Percentiles rank a stretch among this genome's conserved stretches.
phyloP scores from a whole-genome alignment of 257 asterid species.

The Solanum commersonii region DNA sequence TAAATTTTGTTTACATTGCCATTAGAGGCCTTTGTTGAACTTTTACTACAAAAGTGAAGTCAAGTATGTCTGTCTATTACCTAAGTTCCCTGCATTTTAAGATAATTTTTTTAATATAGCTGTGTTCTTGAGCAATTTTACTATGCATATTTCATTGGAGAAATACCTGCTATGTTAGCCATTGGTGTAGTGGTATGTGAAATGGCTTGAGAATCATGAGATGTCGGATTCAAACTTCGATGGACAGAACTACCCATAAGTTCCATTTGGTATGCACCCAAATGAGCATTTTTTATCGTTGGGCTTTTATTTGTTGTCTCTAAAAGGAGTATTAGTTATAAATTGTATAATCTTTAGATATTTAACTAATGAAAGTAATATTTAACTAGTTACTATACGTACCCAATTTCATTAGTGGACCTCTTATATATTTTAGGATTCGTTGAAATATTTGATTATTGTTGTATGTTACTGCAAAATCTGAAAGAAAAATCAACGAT shows the following conservation, averaged over 20 bases:
- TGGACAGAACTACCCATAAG: background rate
- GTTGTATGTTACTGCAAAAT: background rate
- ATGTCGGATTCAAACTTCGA: background rate
- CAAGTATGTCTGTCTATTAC: background rate
- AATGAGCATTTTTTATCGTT: background rate
- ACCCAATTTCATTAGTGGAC: too few species aligned
- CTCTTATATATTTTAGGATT: background rate
- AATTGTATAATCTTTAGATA: too few species aligned
- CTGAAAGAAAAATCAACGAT: background rate
- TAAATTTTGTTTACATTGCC: background rate
- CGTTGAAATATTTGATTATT: background rate
- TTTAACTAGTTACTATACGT: too few species aligned
- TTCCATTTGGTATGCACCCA: background rate
- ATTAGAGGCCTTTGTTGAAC: background rate
- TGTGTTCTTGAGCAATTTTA: background rate
- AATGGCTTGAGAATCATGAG: background rate
- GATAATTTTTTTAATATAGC: background rate
- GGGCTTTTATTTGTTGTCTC: background rate
- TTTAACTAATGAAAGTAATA: too few species aligned
- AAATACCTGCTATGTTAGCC: background rate
- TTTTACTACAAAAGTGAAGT: background rate
- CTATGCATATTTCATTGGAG: background rate
- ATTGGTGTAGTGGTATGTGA: too few species aligned
- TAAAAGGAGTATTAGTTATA: background rate
- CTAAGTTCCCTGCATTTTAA: background rate